Evolutionary conservation across 2,329 filamentous ascomycete species (phyloP).

Genomic region (Hortaea sp.): DNA sequence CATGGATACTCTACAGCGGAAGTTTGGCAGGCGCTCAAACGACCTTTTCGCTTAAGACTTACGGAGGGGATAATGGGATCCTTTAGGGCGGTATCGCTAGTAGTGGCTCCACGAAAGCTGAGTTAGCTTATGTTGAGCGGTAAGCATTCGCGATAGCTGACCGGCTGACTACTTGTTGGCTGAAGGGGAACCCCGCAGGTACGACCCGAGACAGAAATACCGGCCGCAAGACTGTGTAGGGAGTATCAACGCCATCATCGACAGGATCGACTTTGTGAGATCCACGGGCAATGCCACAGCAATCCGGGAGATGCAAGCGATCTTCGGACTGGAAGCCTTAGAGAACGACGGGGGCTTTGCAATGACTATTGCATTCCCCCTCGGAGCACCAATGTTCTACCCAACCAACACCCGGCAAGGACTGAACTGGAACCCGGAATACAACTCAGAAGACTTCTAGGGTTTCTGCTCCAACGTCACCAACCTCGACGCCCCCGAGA

Average conservation of each 20-base stretch:
- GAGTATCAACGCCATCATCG: constrained; percentile 47
- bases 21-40: constrained; percentile 36
- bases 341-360: constrained; percentile 46
- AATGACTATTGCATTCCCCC: constrained; percentile 33
- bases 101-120: constrained; percentile 66
- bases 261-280: constrained; percentile 45
- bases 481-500: constrained; percentile 33
- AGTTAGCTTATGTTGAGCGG: constrained; percentile 60
- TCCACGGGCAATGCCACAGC: constrained; percentile 31
- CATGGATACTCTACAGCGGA: constrained; percentile 38
- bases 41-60: constrained; percentile 37
- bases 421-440: constrained; percentile 37
- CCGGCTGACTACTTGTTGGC: not conserved
- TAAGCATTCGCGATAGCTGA: constrained; percentile 17
- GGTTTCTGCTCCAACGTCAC: constrained; percentile 45
- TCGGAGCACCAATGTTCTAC: constrained; percentile 28
- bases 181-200: not conserved
- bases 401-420: constrained; percentile 46
- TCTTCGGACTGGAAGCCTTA: constrained; percentile 42
- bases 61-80: constrained; percentile 54
- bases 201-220: constrained; percentile 47
- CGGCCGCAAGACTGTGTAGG: constrained; percentile 50
- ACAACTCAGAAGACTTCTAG: constrained; percentile 40
- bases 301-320: constrained; percentile 39
- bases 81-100: constrained; percentile 72